Evolutionary conservation across 805 yeast species (phyloP).

Genomic region (Wickerhamiella parazyma): DNA sequence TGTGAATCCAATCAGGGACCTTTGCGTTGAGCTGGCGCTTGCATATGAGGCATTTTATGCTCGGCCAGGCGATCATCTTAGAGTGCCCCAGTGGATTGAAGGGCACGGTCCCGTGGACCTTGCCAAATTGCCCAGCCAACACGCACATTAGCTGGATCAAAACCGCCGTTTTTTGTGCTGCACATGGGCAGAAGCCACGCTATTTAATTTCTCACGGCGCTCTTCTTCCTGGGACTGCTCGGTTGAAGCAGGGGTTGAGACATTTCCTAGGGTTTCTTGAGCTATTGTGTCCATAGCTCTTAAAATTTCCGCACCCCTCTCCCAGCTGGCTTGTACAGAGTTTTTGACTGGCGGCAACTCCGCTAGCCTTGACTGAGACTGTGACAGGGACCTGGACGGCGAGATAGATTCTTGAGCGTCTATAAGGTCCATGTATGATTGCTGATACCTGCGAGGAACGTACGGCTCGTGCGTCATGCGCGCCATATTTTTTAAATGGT

Average conservation of each 20-base stretch:
- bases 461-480: conserved; percentile 2
- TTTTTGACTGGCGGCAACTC: no score
- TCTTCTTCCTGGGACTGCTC: neutral
- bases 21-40: neutral
- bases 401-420: no score
- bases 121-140: no score
- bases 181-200: neutral
- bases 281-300: neutral
- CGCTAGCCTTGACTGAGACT: no score
- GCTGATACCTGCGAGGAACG: conserved; percentile 3
- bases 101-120: no score
- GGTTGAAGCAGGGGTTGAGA: neutral
- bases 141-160: neutral
- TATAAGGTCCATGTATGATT: neutral
- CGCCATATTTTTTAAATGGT: neutral
- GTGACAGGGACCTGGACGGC: no score
- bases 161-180: neutral
- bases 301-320: neutral
- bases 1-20: neutral
- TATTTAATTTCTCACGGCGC: neutral
- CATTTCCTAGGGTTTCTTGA: no score
- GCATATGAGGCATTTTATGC: conserved; percentile 1
- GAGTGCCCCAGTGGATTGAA: neutral
- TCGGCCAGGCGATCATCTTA: neutral
- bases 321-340: no score